A percentile compares a stretch with the other conserved stretches of the same genome.
Evolutionary conservation across 1,284 basidiomycete genomes (phyloP).

Genomic region (Farysia itapuensis): DNA sequence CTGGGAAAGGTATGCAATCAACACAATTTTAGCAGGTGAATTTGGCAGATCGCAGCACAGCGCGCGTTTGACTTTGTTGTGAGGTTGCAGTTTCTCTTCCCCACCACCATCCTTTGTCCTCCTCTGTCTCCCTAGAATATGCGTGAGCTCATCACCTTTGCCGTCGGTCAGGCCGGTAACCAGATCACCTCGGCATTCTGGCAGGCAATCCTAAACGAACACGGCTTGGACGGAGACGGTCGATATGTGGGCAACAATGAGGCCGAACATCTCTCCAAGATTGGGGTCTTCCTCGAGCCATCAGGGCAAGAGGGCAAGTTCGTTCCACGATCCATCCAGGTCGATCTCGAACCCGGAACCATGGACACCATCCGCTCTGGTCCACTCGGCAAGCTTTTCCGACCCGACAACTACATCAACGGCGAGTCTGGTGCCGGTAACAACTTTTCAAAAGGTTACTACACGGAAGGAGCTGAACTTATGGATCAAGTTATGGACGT

Average conservation of each 20-base stretch:
- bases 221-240: constrained; percentile 57
- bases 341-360: constrained; percentile 90
- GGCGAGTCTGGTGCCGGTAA: constrained; percentile 78
- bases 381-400: constrained; percentile 73
- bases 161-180: constrained; percentile 67
- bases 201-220: constrained; percentile 57
- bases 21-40: too few relatives aligned
- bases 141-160: constrained; percentile 46
- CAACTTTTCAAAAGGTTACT: constrained; percentile 78
- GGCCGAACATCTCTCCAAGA: constrained; percentile 42
- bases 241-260: constrained; percentile 53
- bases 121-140: constrained; percentile 1
- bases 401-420: constrained; percentile 75
- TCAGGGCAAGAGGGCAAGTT: constrained; percentile 53
- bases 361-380: constrained; percentile 72
- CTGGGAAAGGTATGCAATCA: too few relatives aligned
- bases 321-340: constrained; percentile 69
- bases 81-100: too few relatives aligned
- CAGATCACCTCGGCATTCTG: constrained; percentile 63
- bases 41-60: too few relatives aligned
- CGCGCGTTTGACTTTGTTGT: too few relatives aligned
- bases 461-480: constrained; percentile 73
- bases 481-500: constrained; percentile 75
- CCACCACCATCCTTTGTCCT: too few relatives aligned
- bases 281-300: constrained; percentile 59